These are phyloP conservation scores for Fusarium sp. DNA, from an alignment of 2,329 filamentous ascomycete species.

Conservation along the genomic window DNA sequence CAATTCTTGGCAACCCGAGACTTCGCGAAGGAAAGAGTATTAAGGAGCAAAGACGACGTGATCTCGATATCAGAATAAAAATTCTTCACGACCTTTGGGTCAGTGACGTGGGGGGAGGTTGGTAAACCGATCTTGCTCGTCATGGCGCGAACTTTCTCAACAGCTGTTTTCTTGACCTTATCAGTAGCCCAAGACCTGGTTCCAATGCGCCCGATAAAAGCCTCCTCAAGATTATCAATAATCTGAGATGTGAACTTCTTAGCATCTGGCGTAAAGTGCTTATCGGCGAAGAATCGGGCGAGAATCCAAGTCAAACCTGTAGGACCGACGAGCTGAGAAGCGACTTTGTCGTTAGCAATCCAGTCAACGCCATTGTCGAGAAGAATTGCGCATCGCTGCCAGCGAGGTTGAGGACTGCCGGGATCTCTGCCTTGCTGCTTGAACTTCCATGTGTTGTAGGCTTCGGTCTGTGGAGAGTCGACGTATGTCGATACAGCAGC, in stretches of 20 bases:
- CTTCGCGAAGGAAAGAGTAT: constrained; percentile 60
- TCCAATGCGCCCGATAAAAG: constrained; percentile 69
- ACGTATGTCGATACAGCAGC: constrained; percentile 61
- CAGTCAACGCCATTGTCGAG: neutral
- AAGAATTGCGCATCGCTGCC: neutral
- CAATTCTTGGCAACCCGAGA: constrained; percentile 62
- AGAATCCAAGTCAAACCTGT: constrained; percentile 71
- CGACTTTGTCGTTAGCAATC: neutral
- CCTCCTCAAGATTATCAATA: constrained; percentile 73
- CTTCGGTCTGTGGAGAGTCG: constrained; percentile 67
- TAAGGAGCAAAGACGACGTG: constrained; percentile 64
- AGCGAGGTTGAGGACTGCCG: neutral
- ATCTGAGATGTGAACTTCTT: constrained; percentile 75
- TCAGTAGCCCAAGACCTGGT: constrained; percentile 72
- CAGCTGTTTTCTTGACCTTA: constrained; percentile 66
- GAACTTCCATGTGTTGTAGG: constrained; percentile 56
- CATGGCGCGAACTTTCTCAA: constrained; percentile 73
- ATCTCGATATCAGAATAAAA: constrained; percentile 67
- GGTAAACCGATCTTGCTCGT: constrained; percentile 76
- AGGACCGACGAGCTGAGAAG: neutral
- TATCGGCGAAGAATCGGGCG: constrained; percentile 75
- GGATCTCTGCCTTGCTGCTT: constrained; percentile 51
- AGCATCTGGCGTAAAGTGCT: constrained; percentile 73
- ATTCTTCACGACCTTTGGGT: constrained; percentile 62
- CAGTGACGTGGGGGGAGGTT: constrained; percentile 68